These are phyloP conservation scores for Talaromyces sp. DNA, from an alignment of 2,329 filamentous ascomycete species.

Conservation along the genomic window DNA sequence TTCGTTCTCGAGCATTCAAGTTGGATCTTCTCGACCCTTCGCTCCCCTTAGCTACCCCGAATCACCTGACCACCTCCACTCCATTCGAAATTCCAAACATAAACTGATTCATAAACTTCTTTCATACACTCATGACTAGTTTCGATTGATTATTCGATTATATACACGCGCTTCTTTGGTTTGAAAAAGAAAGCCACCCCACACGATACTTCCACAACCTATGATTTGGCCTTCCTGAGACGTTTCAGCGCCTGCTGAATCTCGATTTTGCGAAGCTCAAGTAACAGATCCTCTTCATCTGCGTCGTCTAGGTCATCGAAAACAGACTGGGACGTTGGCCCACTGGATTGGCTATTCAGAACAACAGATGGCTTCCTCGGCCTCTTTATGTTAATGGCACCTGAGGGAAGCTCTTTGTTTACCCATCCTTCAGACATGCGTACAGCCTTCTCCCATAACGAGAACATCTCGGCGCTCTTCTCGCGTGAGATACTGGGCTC, in stretches of 20 bases:
- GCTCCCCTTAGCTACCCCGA: background rate
- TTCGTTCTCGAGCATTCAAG: background rate
- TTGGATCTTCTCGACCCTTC: background rate
- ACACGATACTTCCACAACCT: background rate
- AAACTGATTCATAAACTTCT: background rate
- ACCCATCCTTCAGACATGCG: conserved; percentile 68
- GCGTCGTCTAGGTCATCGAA: conserved; percentile 25
- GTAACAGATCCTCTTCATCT: conserved; percentile 29
- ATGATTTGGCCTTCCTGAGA: conserved; percentile 13
- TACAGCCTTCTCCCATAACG: conserved; percentile 67
- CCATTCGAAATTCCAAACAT: background rate
- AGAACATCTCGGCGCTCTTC: conserved; percentile 55
- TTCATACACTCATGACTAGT: background rate
- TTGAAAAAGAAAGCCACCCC: background rate
- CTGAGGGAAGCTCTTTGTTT: background rate
- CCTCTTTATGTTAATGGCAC: conserved; percentile 9
- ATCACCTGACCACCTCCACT: background rate
- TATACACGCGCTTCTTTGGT: background rate
- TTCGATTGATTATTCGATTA: background rate
- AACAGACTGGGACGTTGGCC: conserved; percentile 14
- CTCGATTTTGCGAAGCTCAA: conserved; percentile 30
- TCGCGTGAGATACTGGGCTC: conserved; percentile 53
- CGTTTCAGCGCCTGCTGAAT: conserved; percentile 29
- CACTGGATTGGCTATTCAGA: conserved; percentile 14
- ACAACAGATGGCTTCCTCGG: conserved; percentile 10